Conservation (phyloP, 805 yeast genomes). For the Yarrowia sp. region DNA sequence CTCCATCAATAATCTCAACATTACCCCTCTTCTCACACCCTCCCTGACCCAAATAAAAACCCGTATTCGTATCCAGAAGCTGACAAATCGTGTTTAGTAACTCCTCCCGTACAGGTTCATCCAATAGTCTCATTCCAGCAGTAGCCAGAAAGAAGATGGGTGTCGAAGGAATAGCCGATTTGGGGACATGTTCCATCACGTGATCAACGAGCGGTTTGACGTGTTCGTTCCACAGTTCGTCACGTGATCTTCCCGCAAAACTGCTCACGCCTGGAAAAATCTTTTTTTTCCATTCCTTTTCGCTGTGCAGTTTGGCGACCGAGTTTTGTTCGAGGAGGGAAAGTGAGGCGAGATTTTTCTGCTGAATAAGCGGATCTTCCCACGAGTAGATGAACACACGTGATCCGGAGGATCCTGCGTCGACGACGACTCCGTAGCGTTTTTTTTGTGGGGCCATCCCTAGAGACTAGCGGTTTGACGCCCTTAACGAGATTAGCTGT, state of each 20-base stretch:
- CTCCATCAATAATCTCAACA: constrained; percentile 88
- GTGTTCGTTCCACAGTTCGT: constrained; percentile 46
- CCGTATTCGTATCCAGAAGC: constrained; percentile 51
- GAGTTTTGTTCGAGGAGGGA: constrained; percentile 30
- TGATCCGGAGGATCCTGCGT: constrained; percentile 92
- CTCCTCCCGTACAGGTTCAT: constrained; percentile 49
- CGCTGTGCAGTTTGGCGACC: constrained; percentile 30
- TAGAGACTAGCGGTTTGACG: no score
- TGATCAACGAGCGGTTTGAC: constrained; percentile 60
- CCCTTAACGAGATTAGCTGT: no score
- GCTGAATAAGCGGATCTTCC: constrained; percentile 27
- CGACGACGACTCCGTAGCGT: constrained; percentile 59
- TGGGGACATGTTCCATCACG: constrained; percentile 72
- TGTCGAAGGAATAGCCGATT: constrained; percentile 56
- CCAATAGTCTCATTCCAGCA: constrained; percentile 90
- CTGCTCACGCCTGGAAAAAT: constrained; percentile 83
- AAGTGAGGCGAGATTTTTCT: neutral
- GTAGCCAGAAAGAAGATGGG: constrained; percentile 93
- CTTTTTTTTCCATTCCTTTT: constrained; percentile 61
- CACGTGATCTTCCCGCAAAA: constrained; percentile 58
- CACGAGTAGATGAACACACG: constrained; percentile 72
- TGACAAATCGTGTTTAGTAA: constrained; percentile 63
- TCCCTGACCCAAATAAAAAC: constrained; percentile 60
- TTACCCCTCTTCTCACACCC: constrained; percentile 45
- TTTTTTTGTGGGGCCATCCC: neutral